Evolutionary conservation across 148 eudicot species (phyloP).

Genomic region (Amaranthus palmeri): DNA sequence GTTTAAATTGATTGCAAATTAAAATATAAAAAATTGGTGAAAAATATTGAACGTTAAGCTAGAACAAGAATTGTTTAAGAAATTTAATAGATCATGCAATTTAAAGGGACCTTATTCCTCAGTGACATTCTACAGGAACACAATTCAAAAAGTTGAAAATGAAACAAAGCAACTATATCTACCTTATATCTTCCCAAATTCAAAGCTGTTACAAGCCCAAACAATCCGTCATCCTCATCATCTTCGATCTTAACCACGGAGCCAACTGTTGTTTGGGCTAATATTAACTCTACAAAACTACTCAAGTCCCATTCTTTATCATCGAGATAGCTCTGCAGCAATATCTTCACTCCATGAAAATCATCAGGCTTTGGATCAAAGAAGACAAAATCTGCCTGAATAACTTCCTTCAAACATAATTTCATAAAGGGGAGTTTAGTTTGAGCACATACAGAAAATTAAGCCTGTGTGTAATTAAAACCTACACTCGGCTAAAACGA

Average conservation of each 20-base stretch:
- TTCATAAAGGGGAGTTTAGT: not conserved
- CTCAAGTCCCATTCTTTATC: conserved; percentile 77
- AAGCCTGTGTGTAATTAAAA: not conserved
- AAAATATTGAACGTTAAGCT: too few species aligned
- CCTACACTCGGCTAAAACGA: not conserved
- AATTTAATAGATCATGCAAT: too few species aligned
- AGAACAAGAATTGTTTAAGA: too few species aligned
- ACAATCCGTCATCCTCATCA: conserved; percentile 81
- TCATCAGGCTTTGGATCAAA: conserved; percentile 91
- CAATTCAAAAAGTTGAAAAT: too few species aligned
- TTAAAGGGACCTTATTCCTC: too few species aligned
- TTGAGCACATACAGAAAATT: not conserved
- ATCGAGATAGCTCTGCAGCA: conserved; percentile 72
- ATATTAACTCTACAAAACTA: conserved; percentile 74
- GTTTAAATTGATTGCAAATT: not conserved
- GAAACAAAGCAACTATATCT: not conserved
- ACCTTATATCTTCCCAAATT: conserved; percentile 82
- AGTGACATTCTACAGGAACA: too few species aligned
- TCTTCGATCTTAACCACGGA: conserved; percentile 74
- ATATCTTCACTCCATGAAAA: conserved; percentile 81
- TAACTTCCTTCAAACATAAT: conserved; percentile 42
- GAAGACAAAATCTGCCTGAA: conserved; percentile 96
- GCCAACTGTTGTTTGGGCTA: conserved; percentile 90
- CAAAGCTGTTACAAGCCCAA: conserved; percentile 60
- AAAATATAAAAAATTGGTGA: too few species aligned